Evolutionary conservation across 306 rosid species (phyloP), one percentile per base, ranked within the genome.

Genomic region (Begonia peltatifolia): DNA sequence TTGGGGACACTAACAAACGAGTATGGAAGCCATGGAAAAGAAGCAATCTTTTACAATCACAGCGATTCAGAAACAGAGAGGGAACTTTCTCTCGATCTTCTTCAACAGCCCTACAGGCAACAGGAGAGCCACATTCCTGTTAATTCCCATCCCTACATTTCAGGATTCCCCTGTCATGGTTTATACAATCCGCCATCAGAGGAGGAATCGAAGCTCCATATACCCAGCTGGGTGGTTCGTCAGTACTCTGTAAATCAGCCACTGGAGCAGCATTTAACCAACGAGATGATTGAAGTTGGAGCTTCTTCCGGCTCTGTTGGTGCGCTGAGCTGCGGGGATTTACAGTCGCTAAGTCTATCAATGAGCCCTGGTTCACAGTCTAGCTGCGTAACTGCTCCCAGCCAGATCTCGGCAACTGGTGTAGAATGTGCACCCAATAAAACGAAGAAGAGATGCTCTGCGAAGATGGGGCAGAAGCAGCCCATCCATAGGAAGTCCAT

Each of bases 281-380:
- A 52, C 22, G 44, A 51, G 6, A 38, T 42, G 23, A 14, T 23
- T 12, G 49, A 48, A 16, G 55, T 36, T 4, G 41, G 47, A 0
- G 54, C 12, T 3, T 35, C 36, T 3, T 60, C 49, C 20, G 42
- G 46, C 22, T 48, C 79, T 17, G 54, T 77, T 59, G 72, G 71
- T 11, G 57, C 71, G 59, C 67, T 72, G 68, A 20, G 69, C 14
- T 76, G 51, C 63, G 87, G 82, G 23, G 82, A 79, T 13, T 59
- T 76, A 58, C 75, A 80, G 50, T 70, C 87, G 10, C 65, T 80
- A n/a, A 80, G 71, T 64, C 65, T 80, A 65, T 80, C 87, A 14
- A 74, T 77, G 87, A 81, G 77, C 52, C 79, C 84, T 52, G 68
- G 81, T 63, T 61, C 66, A 14, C 58, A 61, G 44, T 52, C 58